phyloP scores from a whole-genome alignment of 371 early-diverging fungal species.

The Capillidium heterosporum region DNA sequence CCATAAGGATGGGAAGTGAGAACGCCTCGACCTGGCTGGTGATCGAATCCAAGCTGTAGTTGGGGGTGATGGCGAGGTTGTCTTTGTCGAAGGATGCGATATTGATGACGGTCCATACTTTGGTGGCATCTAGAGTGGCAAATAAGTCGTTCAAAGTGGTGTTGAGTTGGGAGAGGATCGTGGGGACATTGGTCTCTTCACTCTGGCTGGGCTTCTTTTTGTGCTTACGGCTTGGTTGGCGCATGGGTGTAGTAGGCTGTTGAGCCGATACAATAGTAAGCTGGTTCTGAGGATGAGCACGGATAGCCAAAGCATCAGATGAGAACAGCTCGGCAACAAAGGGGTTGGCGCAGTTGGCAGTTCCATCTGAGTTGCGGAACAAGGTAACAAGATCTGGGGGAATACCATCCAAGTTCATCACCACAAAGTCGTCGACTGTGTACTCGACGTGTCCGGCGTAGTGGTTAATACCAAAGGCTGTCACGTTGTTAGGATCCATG shows the following conservation, averaged over 20 bases:
- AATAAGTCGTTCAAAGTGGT: conserved; percentile 45
- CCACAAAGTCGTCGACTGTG: conserved; percentile 21
- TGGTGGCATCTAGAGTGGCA: conserved; percentile 50
- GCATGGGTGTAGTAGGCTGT: conserved; percentile 31
- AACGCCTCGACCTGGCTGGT: conserved; percentile 43
- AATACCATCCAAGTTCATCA: conserved; percentile 28
- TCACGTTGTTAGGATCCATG: conserved; percentile 25
- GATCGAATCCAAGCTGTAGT: conserved; percentile 27
- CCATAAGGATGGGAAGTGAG: conserved; percentile 37
- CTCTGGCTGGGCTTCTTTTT: not conserved
- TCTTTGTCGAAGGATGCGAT: conserved; percentile 55
- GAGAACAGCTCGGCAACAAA: conserved; percentile 68
- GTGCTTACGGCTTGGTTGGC: conserved; percentile 13
- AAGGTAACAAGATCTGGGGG: conserved; percentile 73
- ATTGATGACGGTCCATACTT: conserved; percentile 69
- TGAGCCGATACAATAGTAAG: conserved; percentile 52
- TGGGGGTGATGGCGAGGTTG: conserved; percentile 18
- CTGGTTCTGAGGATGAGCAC: conserved; percentile 62
- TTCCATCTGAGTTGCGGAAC: conserved; percentile 49
- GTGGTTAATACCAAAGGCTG: conserved; percentile 21
- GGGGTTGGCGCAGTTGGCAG: conserved; percentile 21
- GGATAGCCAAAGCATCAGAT: conserved; percentile 54
- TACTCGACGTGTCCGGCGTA: conserved; percentile 27
- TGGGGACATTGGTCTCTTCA: conserved; percentile 10
- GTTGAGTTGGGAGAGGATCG: conserved; percentile 33